Base-by-base conservation (phyloP, 331 rosid genomes). In the Acacia concinna region DNA sequence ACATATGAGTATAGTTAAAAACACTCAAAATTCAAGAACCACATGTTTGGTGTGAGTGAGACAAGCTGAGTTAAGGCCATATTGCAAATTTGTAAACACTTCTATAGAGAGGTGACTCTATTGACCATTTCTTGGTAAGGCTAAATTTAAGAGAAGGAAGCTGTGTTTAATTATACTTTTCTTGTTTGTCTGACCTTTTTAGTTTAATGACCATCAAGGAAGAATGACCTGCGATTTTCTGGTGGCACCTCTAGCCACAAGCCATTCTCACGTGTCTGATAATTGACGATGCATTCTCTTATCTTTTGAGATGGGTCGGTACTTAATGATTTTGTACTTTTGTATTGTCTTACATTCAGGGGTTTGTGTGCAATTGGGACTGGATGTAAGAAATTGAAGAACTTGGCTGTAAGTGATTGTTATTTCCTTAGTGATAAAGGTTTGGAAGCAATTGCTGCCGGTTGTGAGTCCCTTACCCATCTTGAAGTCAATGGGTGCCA, bases 401-500 rank as follows among this genome's bases (percentile, higher is more conserved):
- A 88, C 78, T 88, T 96, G 80, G 90, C 90, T 80, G 80, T 93
- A 60, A 91, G 95, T 47, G 99, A 96, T 83, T 93, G 99, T 84
- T 91, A 88, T 89, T 89, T 88, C 82, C 86, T 96, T 82, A 90
- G 92, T 72, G 98, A 91, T 85, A 93, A 79, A 79, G 96, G 97
- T 47, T 88, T 96, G 93, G 98, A 96, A 83, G 91, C 95, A 82
- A 92, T 96, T 88, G 97, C 98, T 43, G 76, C 71, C 49, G 98
- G 99, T 75, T 96, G 99, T 82, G 83, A 93, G 89, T 93, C 87
- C 78, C 98, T 96, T 30, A 90, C 90, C 52, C 93, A 96, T 85
- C 97, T 96, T 59, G 97, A 93, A 87, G 92, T 96, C 78, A 91
- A 96, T 64, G 99, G 99, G 43, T 96, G 99, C 87, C 99, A 93